Evolutionary conservation across 2,329 filamentous ascomycete genomes (phyloP).

Genomic region (Aspergillus awamori): DNA sequence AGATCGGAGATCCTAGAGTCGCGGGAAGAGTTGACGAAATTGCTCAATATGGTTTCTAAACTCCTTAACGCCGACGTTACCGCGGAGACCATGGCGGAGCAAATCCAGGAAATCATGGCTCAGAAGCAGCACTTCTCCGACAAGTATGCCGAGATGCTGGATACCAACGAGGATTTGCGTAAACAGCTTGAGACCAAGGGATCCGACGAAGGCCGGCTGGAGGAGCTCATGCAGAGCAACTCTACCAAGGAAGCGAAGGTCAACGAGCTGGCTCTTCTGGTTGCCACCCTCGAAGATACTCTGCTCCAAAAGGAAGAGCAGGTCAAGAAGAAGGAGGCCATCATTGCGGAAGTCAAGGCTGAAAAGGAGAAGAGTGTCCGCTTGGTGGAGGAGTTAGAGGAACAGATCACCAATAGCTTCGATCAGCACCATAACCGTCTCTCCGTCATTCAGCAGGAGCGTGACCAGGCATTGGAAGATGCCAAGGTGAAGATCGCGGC

Average conservation of each 20-base stretch:
- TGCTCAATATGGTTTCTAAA: constrained; percentile 61
- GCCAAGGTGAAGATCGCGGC: constrained; percentile 65
- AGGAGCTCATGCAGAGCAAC: constrained; percentile 44
- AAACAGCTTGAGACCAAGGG: constrained; percentile 42
- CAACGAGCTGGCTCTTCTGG: constrained; percentile 56
- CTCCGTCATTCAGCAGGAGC: constrained; percentile 77
- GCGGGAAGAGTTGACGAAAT: constrained; percentile 66
- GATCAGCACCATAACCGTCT: constrained; percentile 93
- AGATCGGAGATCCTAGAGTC: constrained; percentile 66
- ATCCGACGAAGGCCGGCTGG: constrained; percentile 39
- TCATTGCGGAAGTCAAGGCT: constrained; percentile 55
- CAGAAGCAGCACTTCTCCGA: constrained; percentile 48
- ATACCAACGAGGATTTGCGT: constrained; percentile 42
- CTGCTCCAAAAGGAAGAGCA: constrained; percentile 48
- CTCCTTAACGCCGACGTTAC: constrained; percentile 53
- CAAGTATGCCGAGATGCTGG: constrained; percentile 47
- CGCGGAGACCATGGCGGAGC: constrained; percentile 62
- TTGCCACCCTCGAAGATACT: constrained; percentile 51
- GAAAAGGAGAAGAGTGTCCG: constrained; percentile 89
- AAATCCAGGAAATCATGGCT: constrained; percentile 58
- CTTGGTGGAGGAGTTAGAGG: constrained; percentile 92
- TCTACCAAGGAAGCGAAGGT: constrained; percentile 56
- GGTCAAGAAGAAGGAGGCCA: constrained; percentile 50
- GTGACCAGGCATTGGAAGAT: constrained; percentile 75
- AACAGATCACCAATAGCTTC: constrained; percentile 92